Evolutionary conservation across 2,329 filamentous ascomycete genomes (phyloP).

Genomic region (Anthostomella pinea): DNA sequence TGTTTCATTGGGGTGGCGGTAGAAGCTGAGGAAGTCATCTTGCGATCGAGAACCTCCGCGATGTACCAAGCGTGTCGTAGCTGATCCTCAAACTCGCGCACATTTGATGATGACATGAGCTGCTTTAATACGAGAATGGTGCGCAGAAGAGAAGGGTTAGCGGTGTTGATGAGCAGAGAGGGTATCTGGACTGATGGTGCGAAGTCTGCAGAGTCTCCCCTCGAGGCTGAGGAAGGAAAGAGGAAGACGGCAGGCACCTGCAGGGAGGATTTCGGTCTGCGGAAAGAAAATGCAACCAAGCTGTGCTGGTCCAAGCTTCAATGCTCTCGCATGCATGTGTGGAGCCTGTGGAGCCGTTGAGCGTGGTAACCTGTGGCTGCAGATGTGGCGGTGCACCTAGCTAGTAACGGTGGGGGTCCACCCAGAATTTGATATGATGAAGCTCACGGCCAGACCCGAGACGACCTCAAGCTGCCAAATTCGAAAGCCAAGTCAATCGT

Average conservation of each 20-base stretch:
- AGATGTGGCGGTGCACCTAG: conserved; percentile 11
- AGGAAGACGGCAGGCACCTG: conserved; percentile 5
- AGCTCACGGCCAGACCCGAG: no score
- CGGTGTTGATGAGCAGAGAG: background rate
- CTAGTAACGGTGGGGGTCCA: no score
- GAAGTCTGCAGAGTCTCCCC: conserved; percentile 6
- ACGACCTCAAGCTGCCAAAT: no score
- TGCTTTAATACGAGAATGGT: background rate
- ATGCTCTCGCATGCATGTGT: conserved; percentile 4
- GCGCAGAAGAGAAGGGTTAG: background rate
- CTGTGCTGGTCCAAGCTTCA: conserved; percentile 15
- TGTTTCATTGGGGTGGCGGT: conserved; percentile 68
- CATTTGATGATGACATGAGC: conserved; percentile 21
- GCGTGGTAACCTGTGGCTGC: conserved; percentile 2
- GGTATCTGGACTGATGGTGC: conserved; percentile 4
- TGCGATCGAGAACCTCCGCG: conserved; percentile 18
- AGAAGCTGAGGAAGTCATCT: conserved; percentile 65
- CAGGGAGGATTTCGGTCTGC: conserved; percentile 10
- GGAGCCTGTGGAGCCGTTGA: background rate
- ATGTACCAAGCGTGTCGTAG: conserved; percentile 18
- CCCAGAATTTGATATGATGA: no score
- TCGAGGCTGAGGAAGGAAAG: conserved; percentile 7
- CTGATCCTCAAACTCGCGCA: conserved; percentile 17
- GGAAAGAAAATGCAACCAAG: conserved; percentile 9
- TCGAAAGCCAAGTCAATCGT: no score